Percentiles rank a stretch among this genome's conserved stretches.
phyloP scores from a whole-genome alignment of 768 basidiomycete genomes.

The Hypholoma fasciculare region DNA sequence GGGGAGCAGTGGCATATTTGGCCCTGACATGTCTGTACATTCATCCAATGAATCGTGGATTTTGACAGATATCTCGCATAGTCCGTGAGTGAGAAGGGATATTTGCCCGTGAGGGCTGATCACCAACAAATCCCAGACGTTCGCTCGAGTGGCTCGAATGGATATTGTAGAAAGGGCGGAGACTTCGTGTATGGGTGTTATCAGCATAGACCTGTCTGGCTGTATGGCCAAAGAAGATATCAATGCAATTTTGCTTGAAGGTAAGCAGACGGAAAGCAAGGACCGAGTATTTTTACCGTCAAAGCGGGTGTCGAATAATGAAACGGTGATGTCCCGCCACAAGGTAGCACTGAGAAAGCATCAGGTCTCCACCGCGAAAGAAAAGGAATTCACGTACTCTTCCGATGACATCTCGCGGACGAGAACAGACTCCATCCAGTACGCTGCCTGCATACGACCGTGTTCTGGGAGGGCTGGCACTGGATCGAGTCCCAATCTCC shows the following conservation, averaged over 20 bases:
- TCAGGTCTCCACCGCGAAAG: not conserved
- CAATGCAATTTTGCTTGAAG: slow-evolving; percentile 41
- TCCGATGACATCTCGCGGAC: slow-evolving; percentile 43
- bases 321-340: slow-evolving; percentile 52
- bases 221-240: slow-evolving; percentile 48
- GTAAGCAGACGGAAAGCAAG: slow-evolving; percentile 57
- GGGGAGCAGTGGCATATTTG: not conserved
- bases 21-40: not conserved
- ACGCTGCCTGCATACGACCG: slow-evolving; percentile 67
- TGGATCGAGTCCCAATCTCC: slow-evolving; percentile 43
- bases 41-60: slow-evolving; percentile 20
- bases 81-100: slow-evolving; percentile 62
- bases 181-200: slow-evolving; percentile 33
- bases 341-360: slow-evolving; percentile 32
- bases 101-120: slow-evolving; percentile 57
- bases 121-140: slow-evolving; percentile 69
- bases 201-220: slow-evolving; percentile 42
- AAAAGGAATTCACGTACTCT: slow-evolving; percentile 45
- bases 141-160: slow-evolving; percentile 60
- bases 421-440: slow-evolving; percentile 69
- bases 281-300: slow-evolving; percentile 54
- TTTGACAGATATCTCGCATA: slow-evolving; percentile 38
- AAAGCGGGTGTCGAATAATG: slow-evolving; percentile 65
- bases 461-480: slow-evolving; percentile 47
- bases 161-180: slow-evolving; percentile 55